Base-by-base conservation (phyloP, 192 early-diverging fungal genomes). In the Backusella tarrabulga region DNA sequence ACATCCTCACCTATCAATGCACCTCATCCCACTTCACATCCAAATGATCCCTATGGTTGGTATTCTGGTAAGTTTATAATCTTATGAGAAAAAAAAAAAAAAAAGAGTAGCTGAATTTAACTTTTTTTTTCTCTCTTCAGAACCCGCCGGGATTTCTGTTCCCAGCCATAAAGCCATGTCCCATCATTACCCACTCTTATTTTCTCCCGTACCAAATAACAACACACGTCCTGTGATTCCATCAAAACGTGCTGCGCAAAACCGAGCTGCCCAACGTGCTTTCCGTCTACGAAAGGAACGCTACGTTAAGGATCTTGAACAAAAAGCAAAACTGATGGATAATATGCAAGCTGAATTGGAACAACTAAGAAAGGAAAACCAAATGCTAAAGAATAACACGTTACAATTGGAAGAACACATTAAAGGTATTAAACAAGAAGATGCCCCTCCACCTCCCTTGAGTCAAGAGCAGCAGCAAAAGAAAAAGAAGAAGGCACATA, bases 261-360 rank as follows among this genome's bases (percentile, higher is more conserved):
- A 97, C 80, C 88, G 96, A 19, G 94, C 94, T 6, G 96, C 96
- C 6, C 96, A 97, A 83, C 88, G 93, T 1, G 95, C 96, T 2
- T 97, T 97, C 81, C 91, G 96, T 46, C 91, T 96, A 83, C 91
- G 96, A 35, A 91, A 92, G 67, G 91, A 95, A 72, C 87, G 87
- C 72, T 94, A 97, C 78, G 89, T 96, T 34, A 89, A 91, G 75
- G 88, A 91, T 9, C 88, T 97, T 0, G 96, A 97, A 81, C 87
- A 83, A 3, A 88, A 90, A 66, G 91, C 92, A 4, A 88, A 92
- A 71, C 84, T 90, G 56, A 84, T 94, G 74, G 79, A 80, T 44
- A 41, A 77, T 5, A 75, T 71, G 71, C 74, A 84, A 32, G 26
- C 68, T 21, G 79, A 80, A 73, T 67, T 84, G 41, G 79, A 80